phyloP scores from a whole-genome alignment of 73 alveolate genomes.

The Paramecium octaurelia region DNA sequence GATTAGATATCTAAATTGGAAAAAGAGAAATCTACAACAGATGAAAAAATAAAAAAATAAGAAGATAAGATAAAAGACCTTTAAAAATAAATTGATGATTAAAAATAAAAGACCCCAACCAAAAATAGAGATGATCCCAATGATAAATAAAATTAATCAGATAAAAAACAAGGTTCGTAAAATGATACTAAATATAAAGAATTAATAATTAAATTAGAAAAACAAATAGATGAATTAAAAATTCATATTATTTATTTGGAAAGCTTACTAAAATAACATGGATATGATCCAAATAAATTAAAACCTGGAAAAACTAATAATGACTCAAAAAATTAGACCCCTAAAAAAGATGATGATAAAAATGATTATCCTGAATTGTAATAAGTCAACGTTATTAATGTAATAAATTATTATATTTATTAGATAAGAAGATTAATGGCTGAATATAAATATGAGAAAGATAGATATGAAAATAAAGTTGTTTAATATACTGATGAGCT shows the following conservation, averaged over 20 bases:
- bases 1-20: not conserved
- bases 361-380: not conserved
- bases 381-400: not conserved
- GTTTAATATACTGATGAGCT: not conserved
- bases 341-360: not conserved
- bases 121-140: not conserved
- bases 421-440: constrained; percentile 28
- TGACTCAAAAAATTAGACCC: not conserved
- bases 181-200: not conserved
- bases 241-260: not conserved
- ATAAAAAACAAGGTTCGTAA: not conserved
- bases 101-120: not conserved
- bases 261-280: not conserved
- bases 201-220: not conserved
- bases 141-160: not conserved
- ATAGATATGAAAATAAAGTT: not conserved
- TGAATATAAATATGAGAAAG: constrained; percentile 17
- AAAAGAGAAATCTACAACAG: not conserved
- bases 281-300: not conserved
- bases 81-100: not conserved
- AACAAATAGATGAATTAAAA: not conserved
- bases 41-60: not conserved
- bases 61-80: not conserved
- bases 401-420: not conserved
- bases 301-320: not conserved